Evolutionary conservation across 2,329 filamentous ascomycete genomes (phyloP), one percentile per base, ranked within the genome.

Genomic region (Colletotrichum nymphaeae): DNA sequence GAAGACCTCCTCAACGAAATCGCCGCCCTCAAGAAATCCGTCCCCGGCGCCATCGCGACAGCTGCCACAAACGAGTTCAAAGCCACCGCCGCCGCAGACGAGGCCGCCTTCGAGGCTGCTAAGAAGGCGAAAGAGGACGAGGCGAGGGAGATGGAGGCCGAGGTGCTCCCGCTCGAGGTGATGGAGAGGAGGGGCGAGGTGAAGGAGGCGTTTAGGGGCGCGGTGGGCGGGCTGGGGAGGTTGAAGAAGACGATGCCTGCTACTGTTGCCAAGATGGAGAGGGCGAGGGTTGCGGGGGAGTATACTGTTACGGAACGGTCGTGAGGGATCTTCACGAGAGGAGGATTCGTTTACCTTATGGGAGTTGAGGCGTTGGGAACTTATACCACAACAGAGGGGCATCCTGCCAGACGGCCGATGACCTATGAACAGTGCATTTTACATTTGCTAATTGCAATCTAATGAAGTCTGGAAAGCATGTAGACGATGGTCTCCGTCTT

Each of bases 1-100:
- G 90, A 92, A 78, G 89, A 90, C 77, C 85, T 93, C 3, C 87
- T 92, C 57, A 88, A 90, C 76, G 89, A 92, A 77, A 91, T 93
- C 76, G 90, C 91, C 8, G 82, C 84, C 35, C 84, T 91, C n/a
- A 91, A 91, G 80, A 86, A 87, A 74, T 81, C 82, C 73, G 86
- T 90, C 1, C 89, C 89, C 24, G 79, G 78, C 19, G 78, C 82
- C 11, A 84, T 85, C 0, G 88, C 89, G 9, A 77, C 80, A 11
- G 84, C 85, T 0, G 87, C 88, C 14, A 77, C 80, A 4, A 76
- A 81, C 46, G 84, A 86, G 76, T 83, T 85, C 55, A 83, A 85
- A 56, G 80, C 79, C 26, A 78, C 87, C 26, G 79, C 81, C 58
- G 79, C 80, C 1, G 83, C 82, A n/a, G 89, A 91, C 78, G 87